Evolutionary conservation across 2,329 filamentous ascomycete genomes (phyloP).

Genomic region (Beauveria rudraprayagi): DNA sequence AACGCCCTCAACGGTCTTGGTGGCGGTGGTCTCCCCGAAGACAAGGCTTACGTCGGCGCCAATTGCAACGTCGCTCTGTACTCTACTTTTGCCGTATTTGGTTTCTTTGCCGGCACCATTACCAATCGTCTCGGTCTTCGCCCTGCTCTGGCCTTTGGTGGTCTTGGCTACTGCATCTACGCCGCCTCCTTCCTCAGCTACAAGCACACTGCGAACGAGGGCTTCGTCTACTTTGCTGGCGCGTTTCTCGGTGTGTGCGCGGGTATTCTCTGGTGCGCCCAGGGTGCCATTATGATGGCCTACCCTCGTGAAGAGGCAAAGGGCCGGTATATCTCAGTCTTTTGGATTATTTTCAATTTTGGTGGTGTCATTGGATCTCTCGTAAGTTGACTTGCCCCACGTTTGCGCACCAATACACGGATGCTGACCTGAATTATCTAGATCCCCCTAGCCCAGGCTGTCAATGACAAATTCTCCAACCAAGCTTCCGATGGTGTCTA

Average conservation of each 20-base stretch:
- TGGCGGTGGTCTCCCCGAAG: constrained; percentile 45
- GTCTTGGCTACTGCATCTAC: constrained; percentile 71
- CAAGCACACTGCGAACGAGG: constrained; percentile 57
- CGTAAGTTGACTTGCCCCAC: constrained; percentile 24
- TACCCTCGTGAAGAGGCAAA: constrained; percentile 77
- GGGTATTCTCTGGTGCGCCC: constrained; percentile 72
- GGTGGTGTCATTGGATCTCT: constrained; percentile 79
- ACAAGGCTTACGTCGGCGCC: constrained; percentile 3
- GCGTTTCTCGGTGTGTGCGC: constrained; percentile 71
- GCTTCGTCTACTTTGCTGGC: constrained; percentile 70
- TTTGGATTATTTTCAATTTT: constrained; percentile 93
- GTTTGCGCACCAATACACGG: background rate
- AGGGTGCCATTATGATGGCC: constrained; percentile 83
- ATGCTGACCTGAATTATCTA: constrained; percentile 8
- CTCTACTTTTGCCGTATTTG: constrained; percentile 60
- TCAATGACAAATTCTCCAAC: constrained; percentile 37
- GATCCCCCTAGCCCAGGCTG: constrained; percentile 67
- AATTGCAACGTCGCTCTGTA: constrained; percentile 60
- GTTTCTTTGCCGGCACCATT: constrained; percentile 67
- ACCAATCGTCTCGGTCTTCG: constrained; percentile 69
- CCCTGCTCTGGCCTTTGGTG: constrained; percentile 60
- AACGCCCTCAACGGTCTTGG: constrained; percentile 60
- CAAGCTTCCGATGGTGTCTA: constrained; percentile 73
- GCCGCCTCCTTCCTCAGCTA: constrained; percentile 62
- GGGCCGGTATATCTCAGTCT: constrained; percentile 81